Conservation (phyloP, 305 asterid genomes). For the Fraxinus ornus region DNA sequence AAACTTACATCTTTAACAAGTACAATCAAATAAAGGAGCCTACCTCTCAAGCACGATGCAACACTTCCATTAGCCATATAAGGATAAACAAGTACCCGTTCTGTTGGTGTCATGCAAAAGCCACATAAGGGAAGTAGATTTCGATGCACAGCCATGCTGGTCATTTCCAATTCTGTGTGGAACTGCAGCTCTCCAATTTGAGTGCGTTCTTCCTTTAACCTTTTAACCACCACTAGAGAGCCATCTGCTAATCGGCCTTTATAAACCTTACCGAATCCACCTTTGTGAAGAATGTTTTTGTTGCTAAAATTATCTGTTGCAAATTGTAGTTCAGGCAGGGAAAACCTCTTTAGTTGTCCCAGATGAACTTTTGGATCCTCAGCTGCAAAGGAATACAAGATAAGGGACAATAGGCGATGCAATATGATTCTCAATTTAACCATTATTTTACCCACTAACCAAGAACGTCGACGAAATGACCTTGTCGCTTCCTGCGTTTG, state of each 20-base stretch:
- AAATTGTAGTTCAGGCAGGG: conserved; percentile 74
- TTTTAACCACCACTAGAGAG: conserved; percentile 71
- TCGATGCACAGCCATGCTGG: conserved; percentile 78
- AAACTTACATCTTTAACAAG: neutral
- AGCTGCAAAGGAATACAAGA: conserved; percentile 42
- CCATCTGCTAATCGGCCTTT: conserved; percentile 61
- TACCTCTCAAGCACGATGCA: conserved; percentile 87
- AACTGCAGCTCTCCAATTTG: conserved; percentile 81
- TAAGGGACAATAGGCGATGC: neutral
- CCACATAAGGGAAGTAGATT: conserved; percentile 82
- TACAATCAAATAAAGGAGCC: neutral
- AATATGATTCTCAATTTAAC: neutral
- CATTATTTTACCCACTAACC: conserved; percentile 44
- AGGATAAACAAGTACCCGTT: conserved; percentile 83
- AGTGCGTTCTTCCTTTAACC: conserved; percentile 75
- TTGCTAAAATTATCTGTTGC: conserved; percentile 74
- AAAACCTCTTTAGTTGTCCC: conserved; percentile 77
- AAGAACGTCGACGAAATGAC: conserved; percentile 86
- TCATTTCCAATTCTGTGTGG: conserved; percentile 86
- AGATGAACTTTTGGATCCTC: conserved; percentile 87
- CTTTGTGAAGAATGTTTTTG: conserved; percentile 61
- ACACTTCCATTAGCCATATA: conserved; percentile 86
- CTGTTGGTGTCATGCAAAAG: conserved; percentile 85
- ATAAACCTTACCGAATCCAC: conserved; percentile 79
- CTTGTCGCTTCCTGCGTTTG: conserved; percentile 71